Evolutionary conservation across 768 basidiomycete genomes (phyloP).

Genomic region (Russula foetens): DNA sequence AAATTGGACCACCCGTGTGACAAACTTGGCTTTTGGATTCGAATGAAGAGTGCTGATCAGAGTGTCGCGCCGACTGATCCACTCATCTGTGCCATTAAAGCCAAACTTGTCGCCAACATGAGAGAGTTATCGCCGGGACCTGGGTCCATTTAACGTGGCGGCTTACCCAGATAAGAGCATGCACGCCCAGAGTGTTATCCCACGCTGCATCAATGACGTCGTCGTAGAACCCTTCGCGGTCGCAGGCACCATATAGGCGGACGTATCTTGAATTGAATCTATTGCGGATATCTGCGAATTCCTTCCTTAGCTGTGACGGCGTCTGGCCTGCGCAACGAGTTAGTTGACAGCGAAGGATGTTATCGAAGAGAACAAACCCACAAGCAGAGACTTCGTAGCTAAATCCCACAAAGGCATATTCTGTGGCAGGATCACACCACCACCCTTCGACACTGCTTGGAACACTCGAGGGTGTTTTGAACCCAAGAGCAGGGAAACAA

Average conservation of each 20-base stretch:
- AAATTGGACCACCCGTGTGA: conserved; percentile 60
- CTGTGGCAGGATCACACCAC: conserved; percentile 54
- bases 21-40: conserved; percentile 42
- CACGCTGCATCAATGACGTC: conserved; percentile 63
- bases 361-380: conserved; percentile 25
- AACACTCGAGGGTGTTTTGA: conserved; percentile 44
- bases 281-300: conserved; percentile 53
- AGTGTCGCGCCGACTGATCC: conserved; percentile 25
- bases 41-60: conserved; percentile 24
- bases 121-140: background rate
- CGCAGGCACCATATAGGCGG: conserved; percentile 38
- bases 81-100: conserved; percentile 23
- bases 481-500: conserved; percentile 37
- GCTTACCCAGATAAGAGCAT: conserved; percentile 65
- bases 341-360: background rate
- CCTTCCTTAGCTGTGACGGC: conserved; percentile 36
- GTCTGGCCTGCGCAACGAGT: conserved; percentile 44
- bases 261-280: conserved; percentile 60
- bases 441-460: conserved; percentile 30
- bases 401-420: conserved; percentile 73
- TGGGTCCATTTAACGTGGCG: background rate
- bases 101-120: conserved; percentile 23
- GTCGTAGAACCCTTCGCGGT: conserved; percentile 38
- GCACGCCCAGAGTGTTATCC: conserved; percentile 59
- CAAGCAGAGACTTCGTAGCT: conserved; percentile 67